Evolutionary conservation across 768 basidiomycete species (phyloP).

Genomic region (Sistotremastrum niveocremeum): DNA sequence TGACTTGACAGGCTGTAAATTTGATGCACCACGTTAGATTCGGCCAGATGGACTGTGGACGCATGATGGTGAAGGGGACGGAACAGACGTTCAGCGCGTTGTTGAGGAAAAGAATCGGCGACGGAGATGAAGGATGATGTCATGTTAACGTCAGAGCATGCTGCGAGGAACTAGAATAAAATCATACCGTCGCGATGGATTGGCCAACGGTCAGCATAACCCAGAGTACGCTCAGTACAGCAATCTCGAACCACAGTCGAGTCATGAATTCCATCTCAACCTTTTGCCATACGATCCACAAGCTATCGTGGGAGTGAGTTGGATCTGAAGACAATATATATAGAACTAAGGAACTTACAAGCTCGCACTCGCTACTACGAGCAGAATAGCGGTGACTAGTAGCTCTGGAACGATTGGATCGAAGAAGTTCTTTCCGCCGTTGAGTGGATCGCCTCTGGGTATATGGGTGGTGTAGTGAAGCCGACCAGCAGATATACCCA

Average conservation of each 20-base stretch:
- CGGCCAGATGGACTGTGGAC: conserved; percentile 15
- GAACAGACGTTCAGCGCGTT: no score
- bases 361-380: conserved; percentile 9
- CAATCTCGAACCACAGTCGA: conserved; percentile 10
- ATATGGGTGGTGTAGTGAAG: conserved; percentile 16
- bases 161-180: no score
- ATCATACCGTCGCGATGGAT: no score
- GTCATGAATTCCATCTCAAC: not conserved
- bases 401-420: conserved; percentile 18
- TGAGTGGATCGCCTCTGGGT: conserved; percentile 15
- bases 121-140: no score
- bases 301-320: not conserved
- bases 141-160: not conserved
- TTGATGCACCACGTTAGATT: conserved; percentile 14
- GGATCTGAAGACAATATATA: no score
- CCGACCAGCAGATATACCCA: conserved; percentile 12
- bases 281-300: not conserved
- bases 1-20: conserved; percentile 14
- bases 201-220: conserved; percentile 19
- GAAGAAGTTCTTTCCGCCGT: conserved; percentile 16
- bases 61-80: no score
- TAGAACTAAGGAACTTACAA: conserved; percentile 13
- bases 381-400: conserved; percentile 14
- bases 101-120: no score
- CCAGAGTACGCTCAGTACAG: conserved; percentile 12